Base-by-base conservation (phyloP, 2,329 filamentous ascomycete genomes). In the Colletotrichum sp. region DNA sequence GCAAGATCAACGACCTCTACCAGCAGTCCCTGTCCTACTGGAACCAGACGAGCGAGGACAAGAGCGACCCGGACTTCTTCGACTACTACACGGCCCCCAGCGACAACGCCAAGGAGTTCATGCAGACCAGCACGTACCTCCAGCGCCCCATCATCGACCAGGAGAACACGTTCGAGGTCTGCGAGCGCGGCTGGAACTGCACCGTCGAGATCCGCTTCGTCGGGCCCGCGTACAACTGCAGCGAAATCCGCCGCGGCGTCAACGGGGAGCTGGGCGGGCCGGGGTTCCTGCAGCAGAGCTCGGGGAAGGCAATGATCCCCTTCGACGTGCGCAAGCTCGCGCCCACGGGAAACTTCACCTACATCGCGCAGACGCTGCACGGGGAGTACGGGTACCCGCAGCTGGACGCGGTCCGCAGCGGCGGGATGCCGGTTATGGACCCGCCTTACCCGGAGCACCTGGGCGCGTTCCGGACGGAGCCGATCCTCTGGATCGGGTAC, bases 151-250 rank as follows among this genome's bases (percentile, higher is more conserved):
- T 81, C 34, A 76, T 80, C 18, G 64, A 74, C 11, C 79, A 79
- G 18, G 58, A 80, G 3, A 80, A 82, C 6, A 78, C 76, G 1
- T 74, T 82, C 27, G 74, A 79, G 43, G 81, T 83, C 2, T 82
- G 81, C 64, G 80, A 82, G 33, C 47, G 71, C 0, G 79, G 81
- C 9, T 83, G 81, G 79, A 83, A 84, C 66, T 84, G 82, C 59
- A 81, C 80, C 2, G 83, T 81, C 68, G 77, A 74, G 1, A 74
- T 82, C 62, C 73, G 78, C 33, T 84, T 84, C 54, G 77, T 76
- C 15, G 83, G 76, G 6, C 82, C 82, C 0, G 82, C 81, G 12
- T 84, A 84, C 71, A 81, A 81, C 71, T 84, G 83, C 69, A 62
- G 59, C 59, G 31, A n/a, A 8, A 62, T 62, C 59, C 34, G 59